Base-by-base conservation (phyloP, 768 basidiomycete species). In the Boletus edulis region DNA sequence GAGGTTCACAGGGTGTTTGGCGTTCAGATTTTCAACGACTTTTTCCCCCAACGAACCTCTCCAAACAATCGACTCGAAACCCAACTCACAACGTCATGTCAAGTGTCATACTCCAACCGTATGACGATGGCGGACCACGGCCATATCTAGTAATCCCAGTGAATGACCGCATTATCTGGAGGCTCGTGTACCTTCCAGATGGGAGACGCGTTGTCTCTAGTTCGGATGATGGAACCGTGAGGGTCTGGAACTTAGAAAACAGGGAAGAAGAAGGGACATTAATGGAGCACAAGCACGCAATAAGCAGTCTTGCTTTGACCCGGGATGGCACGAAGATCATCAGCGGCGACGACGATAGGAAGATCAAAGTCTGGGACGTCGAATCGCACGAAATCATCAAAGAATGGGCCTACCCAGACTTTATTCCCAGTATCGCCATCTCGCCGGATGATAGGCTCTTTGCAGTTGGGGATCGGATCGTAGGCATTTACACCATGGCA, bases 151-250 rank as follows among this genome's bases (percentile, higher is more conserved):
- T 34, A 29, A 29, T 29, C 27, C 27, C 5, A 3, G 24, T 3
- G 18, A 20, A 34, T 29, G 9, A n/a, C 6, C 1, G 14, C 5
- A 17, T 31, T 6, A 24, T 51, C 14, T 15, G 27, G 27, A 29
- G 27, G 9, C 46, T 61, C 3, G 47, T 24, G n/a, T 62, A 34
- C 17, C 49, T 43, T 41, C 41, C 41, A 13, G 50, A 51, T 34
- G 32, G 50, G 37, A 41, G 29, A 35, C 35, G 15, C 0, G 5
- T 52, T 15, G 35, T 55, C 29, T 45, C 45, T 2, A 5, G 49
- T 1, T 52, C 29, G 27, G 0, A 1, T 0, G 44, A 47, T 3
- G n/a, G 44, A 44, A 35, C 11, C 4, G 20, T 54, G 13, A 29
- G 1, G 9, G 14, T 54, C 11, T 57, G 55, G 49, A 43, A 50